These are phyloP conservation scores for Cryphonectria japonica DNA, from an alignment of 2,329 filamentous ascomycete species.

Conservation along the genomic window DNA sequence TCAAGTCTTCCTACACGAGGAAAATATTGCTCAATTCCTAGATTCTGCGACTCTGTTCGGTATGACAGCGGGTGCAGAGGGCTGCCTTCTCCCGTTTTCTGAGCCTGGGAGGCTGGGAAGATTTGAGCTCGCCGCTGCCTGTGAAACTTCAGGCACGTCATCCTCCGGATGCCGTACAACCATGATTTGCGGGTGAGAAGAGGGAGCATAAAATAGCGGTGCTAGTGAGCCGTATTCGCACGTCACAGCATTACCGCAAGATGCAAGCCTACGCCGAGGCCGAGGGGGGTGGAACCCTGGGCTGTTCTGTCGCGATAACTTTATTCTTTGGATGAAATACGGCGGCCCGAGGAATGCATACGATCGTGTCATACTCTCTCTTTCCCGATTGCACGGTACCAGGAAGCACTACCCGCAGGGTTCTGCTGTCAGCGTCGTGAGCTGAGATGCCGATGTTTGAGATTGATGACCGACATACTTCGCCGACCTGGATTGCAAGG, in stretches of 20 bases:
- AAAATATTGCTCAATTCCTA: background rate
- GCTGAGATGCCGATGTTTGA: background rate
- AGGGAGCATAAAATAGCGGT: too few species aligned
- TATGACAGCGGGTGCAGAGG: background rate
- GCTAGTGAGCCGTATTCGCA: background rate
- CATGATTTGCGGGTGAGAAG: background rate
- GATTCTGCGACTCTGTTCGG: background rate
- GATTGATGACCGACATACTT: background rate
- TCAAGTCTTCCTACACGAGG: conserved; percentile 1
- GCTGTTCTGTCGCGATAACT: background rate
- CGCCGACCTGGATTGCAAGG: background rate
- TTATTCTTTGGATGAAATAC: background rate
- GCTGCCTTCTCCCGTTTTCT: conserved; percentile 1
- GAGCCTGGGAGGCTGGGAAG: background rate
- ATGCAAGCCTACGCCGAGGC: conserved; percentile 6
- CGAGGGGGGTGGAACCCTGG: background rate
- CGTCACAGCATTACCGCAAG: background rate
- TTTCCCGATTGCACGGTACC: conserved; percentile 9
- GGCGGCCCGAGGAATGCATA: conserved; percentile 27
- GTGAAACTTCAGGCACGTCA: background rate
- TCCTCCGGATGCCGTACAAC: background rate
- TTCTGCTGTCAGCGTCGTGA: background rate
- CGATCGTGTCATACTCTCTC: conserved; percentile 6
- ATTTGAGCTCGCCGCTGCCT: background rate
- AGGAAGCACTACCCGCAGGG: background rate